Evolutionary conservation across 345 rosid species (phyloP), one percentile per base, ranked within the genome.

Genomic region (Sisymbrium altissimum): DNA sequence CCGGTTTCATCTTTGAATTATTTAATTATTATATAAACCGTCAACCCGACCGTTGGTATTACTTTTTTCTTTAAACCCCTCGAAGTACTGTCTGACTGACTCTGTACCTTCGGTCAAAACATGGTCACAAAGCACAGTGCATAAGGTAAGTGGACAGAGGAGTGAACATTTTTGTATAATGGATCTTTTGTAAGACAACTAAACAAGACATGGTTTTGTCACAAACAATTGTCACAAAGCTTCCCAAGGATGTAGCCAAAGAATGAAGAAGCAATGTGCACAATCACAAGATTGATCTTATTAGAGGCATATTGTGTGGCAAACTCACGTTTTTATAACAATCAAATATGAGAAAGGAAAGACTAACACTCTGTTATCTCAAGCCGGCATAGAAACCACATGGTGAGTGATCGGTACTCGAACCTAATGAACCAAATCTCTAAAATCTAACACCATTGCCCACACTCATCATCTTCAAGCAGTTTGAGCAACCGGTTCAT

Each of bases 401-500:
- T 53, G 58, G 58, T 53, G 25, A n/a, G 40, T 32, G 40, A 56
- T 56, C 23, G 7, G 23, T 9, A 9, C 2, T 32, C 39, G 6
- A 56, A 56, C 40, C 40, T 15, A 30, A 54, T 30, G 39, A n/a
- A 53, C 36, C 35, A 53, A 53, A 52, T 32, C 35, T 32, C 38
- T 54, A 5, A n/a, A 27, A 30, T 30, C 13, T 8, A 43, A 48
- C 21, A 64, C 50, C 49, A 48, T 23, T 8, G 25, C 39, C 71
- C 13, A 18, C 66, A 59, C 38, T 39, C 54, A 48, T 29, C 10
- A 21, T 70, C 76, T 57, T 77, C 62, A 77, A 56, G 68, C 80
- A 30, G 72, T 64, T 71, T 77, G 76, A 49, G 80, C 72, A 39
- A 77, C 68, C 12, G 72, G 62, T 46, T 70, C 80, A 12, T 71